These are phyloP conservation scores for Candida wancherniae DNA, from an alignment of 805 yeast species.

Conservation along the genomic window DNA sequence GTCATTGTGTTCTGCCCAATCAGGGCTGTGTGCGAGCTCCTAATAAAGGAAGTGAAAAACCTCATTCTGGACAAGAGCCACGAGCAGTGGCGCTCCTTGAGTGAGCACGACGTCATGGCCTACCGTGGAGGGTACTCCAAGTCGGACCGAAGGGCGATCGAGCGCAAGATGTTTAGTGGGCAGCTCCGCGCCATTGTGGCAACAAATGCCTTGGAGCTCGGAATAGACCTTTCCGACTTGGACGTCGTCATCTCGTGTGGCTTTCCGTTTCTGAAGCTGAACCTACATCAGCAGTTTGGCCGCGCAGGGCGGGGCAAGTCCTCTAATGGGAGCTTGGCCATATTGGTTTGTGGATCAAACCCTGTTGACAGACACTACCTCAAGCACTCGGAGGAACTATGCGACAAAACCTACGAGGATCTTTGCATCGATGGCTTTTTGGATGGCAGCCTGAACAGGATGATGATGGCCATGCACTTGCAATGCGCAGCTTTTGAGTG, in stretches of 20 bases:
- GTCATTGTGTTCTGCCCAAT: slow-evolving; percentile 90
- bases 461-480: slow-evolving; percentile 71
- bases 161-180: slow-evolving; percentile 85
- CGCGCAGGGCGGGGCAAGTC: slow-evolving; percentile 85
- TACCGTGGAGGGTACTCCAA: slow-evolving; percentile 95
- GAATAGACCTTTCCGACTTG: slow-evolving; percentile 88
- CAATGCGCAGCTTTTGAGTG: slow-evolving; percentile 93
- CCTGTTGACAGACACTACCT: slow-evolving; percentile 87
- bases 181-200: slow-evolving; percentile 82
- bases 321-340: slow-evolving; percentile 71
- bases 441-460: slow-evolving; percentile 28
- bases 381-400: slow-evolving; percentile 57
- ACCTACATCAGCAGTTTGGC: slow-evolving; percentile 93
- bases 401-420: slow-evolving; percentile 40
- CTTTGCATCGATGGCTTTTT: slow-evolving; percentile 36
- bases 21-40: slow-evolving; percentile 76
- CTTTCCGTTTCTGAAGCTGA: slow-evolving; percentile 82
- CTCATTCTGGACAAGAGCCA: slow-evolving; percentile 35
- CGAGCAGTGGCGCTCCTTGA: slow-evolving; percentile 38
- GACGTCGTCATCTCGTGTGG: slow-evolving; percentile 93
- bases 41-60: slow-evolving; percentile 79
- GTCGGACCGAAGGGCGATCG: slow-evolving; percentile 80
- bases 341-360: slow-evolving; percentile 74
- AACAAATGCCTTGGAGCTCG: slow-evolving; percentile 92
- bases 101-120: slow-evolving; percentile 68